Evolutionary conservation across 768 basidiomycete species (phyloP).

Genomic region (Mycena belliarum): DNA sequence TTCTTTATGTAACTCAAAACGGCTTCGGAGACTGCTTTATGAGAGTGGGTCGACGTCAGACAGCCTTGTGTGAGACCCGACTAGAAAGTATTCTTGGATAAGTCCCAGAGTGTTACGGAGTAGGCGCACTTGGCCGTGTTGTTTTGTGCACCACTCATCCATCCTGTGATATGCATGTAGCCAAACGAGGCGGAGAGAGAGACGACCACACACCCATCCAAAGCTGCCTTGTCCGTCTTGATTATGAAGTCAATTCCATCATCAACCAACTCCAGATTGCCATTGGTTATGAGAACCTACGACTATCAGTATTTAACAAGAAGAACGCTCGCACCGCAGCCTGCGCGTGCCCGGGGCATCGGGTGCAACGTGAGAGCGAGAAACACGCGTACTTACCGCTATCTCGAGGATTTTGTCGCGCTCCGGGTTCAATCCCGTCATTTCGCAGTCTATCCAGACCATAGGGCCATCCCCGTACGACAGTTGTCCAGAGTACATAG

Average conservation of each 20-base stretch:
- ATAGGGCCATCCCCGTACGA: slow-evolving; percentile 61
- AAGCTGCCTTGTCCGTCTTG: slow-evolving; percentile 60
- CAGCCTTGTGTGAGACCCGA: slow-evolving; percentile 85
- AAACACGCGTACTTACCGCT: slow-evolving; percentile 45
- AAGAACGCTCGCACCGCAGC: no score
- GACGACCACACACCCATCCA: slow-evolving; percentile 62
- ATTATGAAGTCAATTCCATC: slow-evolving; percentile 80
- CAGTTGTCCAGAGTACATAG: slow-evolving; percentile 32
- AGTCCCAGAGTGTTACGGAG: neutral
- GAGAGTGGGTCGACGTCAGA: slow-evolving; percentile 65
- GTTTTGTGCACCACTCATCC: slow-evolving; percentile 84
- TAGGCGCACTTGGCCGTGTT: slow-evolving; percentile 68
- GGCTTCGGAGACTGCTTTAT: slow-evolving; percentile 55
- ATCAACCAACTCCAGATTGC: slow-evolving; percentile 78
- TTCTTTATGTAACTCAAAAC: slow-evolving; percentile 80
- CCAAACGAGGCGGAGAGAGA: slow-evolving; percentile 1
- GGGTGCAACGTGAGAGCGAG: neutral
- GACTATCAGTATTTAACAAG: neutral
- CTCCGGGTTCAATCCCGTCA: slow-evolving; percentile 73
- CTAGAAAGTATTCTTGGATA: slow-evolving; percentile 35
- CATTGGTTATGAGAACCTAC: slow-evolving; percentile 81
- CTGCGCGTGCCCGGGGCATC: no score
- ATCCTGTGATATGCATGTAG: slow-evolving; percentile 50
- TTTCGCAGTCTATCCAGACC: slow-evolving; percentile 88
- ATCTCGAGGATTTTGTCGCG: slow-evolving; percentile 81